These are phyloP conservation scores for Chaetoceros muelleri DNA, from an alignment of 108 stramenopile species.

Conservation along the genomic window DNA sequence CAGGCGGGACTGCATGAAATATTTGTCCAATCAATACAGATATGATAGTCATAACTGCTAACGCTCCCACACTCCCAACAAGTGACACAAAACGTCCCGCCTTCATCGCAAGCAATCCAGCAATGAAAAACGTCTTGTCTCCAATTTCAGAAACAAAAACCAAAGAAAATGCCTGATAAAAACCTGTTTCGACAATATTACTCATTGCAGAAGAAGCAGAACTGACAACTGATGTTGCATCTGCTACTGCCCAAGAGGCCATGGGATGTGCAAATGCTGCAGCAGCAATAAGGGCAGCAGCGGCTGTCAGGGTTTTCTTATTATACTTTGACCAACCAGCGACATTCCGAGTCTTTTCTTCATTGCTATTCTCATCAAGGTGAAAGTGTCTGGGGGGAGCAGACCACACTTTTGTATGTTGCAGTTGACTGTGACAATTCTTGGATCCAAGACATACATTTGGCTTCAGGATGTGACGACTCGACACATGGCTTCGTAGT, in stretches of 20 bases:
- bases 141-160: slow-evolving; percentile 99
- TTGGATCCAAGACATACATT: no score
- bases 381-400: background rate
- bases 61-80: slow-evolving; percentile 84
- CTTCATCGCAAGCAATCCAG: slow-evolving; percentile 91
- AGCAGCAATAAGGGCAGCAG: slow-evolving; percentile 13
- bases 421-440: background rate
- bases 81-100: slow-evolving; percentile 78
- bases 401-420: background rate
- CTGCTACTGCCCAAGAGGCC: slow-evolving; percentile 29
- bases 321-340: background rate
- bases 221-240: slow-evolving; percentile 14
- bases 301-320: slow-evolving; percentile 2
- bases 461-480: no score
- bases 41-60: slow-evolving; percentile 93
- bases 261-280: slow-evolving; percentile 14
- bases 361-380: background rate
- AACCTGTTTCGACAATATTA: slow-evolving; percentile 66
- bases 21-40: slow-evolving; percentile 91
- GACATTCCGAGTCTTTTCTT: background rate
- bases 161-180: slow-evolving; percentile 84
- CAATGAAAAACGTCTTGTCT: slow-evolving; percentile 99
- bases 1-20: slow-evolving; percentile 84
- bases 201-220: slow-evolving; percentile 23
- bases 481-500: no score